Percentiles rank a stretch among this genome's conserved stretches.
These are phyloP conservation scores for Ilex asprella DNA, from an alignment of 257 asterid species.

Conservation along the genomic window DNA sequence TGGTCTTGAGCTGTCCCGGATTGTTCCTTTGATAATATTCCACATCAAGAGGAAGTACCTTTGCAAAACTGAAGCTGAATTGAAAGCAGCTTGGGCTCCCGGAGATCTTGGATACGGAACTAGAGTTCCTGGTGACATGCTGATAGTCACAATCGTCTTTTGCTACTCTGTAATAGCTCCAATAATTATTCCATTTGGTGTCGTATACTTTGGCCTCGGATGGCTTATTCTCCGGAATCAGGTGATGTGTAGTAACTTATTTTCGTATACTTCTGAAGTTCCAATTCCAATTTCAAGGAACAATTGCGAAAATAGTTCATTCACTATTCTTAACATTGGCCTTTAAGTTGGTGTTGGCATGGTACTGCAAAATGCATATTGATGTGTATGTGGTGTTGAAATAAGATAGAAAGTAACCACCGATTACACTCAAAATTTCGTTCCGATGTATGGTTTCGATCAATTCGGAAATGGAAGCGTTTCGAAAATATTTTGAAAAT, in stretches of 20 bases:
- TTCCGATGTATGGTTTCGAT: too few relatives aligned
- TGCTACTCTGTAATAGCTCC: constrained; percentile 92
- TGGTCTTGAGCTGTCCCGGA: constrained; percentile 83
- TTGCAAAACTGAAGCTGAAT: constrained; percentile 78
- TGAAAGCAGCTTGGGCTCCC: constrained; percentile 91
- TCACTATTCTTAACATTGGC: too few relatives aligned
- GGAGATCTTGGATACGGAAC: constrained; percentile 74
- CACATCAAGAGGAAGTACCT: constrained; percentile 73
- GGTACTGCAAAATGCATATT: too few relatives aligned
- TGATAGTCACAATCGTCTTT: constrained; percentile 51
- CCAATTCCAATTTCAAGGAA: too few relatives aligned
- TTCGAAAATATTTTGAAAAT: too few relatives aligned
- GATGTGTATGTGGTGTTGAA: too few relatives aligned
- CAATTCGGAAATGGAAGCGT: too few relatives aligned
- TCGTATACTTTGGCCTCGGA: constrained; percentile 76
- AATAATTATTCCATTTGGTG: constrained; percentile 73
- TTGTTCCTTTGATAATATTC: constrained; percentile 68
- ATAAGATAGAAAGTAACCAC: too few relatives aligned
- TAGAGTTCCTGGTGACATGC: constrained; percentile 73
- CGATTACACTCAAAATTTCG: too few relatives aligned
- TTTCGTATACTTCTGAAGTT: too few relatives aligned
- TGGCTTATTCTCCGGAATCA: constrained; percentile 97
- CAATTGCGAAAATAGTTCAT: too few relatives aligned
- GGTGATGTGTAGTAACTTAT: constrained; percentile 26
- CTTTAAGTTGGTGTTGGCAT: too few relatives aligned